Evolutionary conservation across 345 rosid genomes (phyloP), one percentile per base, ranked within the genome.

Genomic region (Sonneratia caseolaris): DNA sequence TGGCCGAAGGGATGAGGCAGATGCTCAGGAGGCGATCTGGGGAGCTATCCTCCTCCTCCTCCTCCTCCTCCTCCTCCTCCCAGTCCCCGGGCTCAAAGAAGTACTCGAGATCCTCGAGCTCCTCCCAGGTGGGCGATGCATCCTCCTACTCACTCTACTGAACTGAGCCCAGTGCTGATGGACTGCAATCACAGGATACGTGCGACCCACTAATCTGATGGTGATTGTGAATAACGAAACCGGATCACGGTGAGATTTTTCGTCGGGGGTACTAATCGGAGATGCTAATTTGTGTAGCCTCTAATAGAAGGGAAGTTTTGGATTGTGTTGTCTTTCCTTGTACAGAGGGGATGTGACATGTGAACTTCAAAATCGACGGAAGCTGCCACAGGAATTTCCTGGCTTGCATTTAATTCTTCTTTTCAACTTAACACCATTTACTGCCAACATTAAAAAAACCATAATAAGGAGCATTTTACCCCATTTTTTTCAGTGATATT

Each of bases 1-100:
- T 95, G 0, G 98, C 99, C 32, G 90, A 95, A 37, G 98, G 98
- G 6, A 86, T 95, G 99, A 86, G 91, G 77, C 97, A 89, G 94
- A 88, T 95, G 96, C 84, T 95, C 64, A 71, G 99, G 79, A 79
- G 97, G 84, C 83, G 98, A 55, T 86, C 97, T 16, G 87, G 96
- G 27, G 87, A 84, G 1, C 78, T 88, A 64, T 74, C 91, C 21
- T 81, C 90, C 40, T 69, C 84, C 1, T 61, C 68, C 0, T 75
- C 45, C 45, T 40, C 43, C 5, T 5, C 45, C 45, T 42, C 88
- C 1, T 62, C 87, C 7, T 81, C 87, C 74, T 71, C 9, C 43
- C 43, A 86, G 19, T 62, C 87, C 16, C 80, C 88, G 72, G 73
- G 78, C 49, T 77, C 90, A 19, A 91, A 92, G 85, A 89, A 88